phyloP scores from a whole-genome alignment of 2,329 filamentous ascomycete genomes.

The Cryphonectria carpinicola region DNA sequence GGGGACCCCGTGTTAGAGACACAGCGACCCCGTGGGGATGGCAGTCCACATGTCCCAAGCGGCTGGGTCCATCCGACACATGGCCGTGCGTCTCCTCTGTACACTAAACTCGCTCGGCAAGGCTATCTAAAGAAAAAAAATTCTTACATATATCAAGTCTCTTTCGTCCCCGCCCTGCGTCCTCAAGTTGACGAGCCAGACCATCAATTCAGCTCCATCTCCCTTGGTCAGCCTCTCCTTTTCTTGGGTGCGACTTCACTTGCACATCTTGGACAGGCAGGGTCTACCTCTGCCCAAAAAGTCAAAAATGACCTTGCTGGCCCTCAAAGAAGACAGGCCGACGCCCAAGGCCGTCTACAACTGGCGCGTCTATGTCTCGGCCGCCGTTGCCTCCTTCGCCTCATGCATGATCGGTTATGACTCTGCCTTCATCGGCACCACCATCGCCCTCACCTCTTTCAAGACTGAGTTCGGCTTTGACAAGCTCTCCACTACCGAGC shows the following conservation, averaged over 20 bases:
- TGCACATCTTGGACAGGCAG: not conserved
- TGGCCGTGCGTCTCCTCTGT: not conserved
- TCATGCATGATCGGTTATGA: slow-evolving; percentile 66
- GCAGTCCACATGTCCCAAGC: slow-evolving; percentile 12
- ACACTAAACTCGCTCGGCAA: not conserved
- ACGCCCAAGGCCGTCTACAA: slow-evolving; percentile 63
- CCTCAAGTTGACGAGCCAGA: not conserved
- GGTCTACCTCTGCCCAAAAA: slow-evolving; percentile 4
- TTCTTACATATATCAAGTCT: slow-evolving; percentile 28
- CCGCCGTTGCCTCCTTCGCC: slow-evolving; percentile 58
- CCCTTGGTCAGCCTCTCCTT: slow-evolving; percentile 2
- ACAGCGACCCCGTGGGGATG: slow-evolving; percentile 13
- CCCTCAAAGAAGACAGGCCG: slow-evolving; percentile 59
- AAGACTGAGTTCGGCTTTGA: slow-evolving; percentile 68
- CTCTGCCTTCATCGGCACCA: slow-evolving; percentile 79
- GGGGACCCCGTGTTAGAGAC: slow-evolving; percentile 23
- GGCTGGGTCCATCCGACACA: slow-evolving; percentile 8
- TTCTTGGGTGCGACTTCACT: not conserved
- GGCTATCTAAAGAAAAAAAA: slow-evolving; percentile 1
- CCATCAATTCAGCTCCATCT: not conserved
- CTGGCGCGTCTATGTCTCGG: slow-evolving; percentile 61
- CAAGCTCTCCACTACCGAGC: slow-evolving; percentile 48
- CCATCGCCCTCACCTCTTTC: slow-evolving; percentile 72
- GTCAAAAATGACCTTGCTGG: slow-evolving; percentile 45
- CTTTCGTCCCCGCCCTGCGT: not conserved